Conservation (phyloP, 1,284 basidiomycete genomes). For the Apiotrichum mycotoxinovorans region DNA sequence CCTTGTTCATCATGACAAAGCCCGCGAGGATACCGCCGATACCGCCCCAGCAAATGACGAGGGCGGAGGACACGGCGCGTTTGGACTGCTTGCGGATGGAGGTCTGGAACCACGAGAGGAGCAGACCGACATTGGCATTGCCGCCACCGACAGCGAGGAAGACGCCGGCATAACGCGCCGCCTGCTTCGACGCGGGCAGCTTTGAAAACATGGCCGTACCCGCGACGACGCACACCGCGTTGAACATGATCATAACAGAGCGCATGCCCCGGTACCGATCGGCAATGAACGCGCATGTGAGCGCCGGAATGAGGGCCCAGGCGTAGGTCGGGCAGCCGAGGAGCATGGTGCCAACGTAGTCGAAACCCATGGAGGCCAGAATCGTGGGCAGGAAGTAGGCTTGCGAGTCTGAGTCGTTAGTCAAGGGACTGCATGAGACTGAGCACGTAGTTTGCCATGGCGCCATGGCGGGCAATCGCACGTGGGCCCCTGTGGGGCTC, state of each 20-base stretch:
- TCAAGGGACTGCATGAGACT: too few species aligned
- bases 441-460: too few species aligned
- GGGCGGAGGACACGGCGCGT: slow-evolving; percentile 26
- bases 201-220: slow-evolving; percentile 21
- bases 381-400: slow-evolving; percentile 51
- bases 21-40: slow-evolving; percentile 22
- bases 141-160: slow-evolving; percentile 39
- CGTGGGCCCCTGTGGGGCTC: too few species aligned
- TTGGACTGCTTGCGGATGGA: slow-evolving; percentile 52
- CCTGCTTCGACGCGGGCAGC: slow-evolving; percentile 3
- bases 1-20: slow-evolving; percentile 18
- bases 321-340: slow-evolving; percentile 50
- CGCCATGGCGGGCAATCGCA: too few species aligned
- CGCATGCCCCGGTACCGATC: slow-evolving; percentile 19
- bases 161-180: slow-evolving; percentile 12
- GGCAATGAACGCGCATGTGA: slow-evolving; percentile 38
- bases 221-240: slow-evolving; percentile 6
- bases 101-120: slow-evolving; percentile 44
- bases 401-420: slow-evolving; percentile 9
- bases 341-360: slow-evolving; percentile 32
- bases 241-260: slow-evolving; percentile 11
- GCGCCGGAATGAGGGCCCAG: slow-evolving; percentile 41
- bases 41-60: slow-evolving; percentile 18
- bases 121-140: slow-evolving; percentile 36
- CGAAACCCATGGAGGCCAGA: slow-evolving; percentile 48